Base-by-base conservation (phyloP, 306 rosid genomes). In the Sesbania bispinosa region DNA sequence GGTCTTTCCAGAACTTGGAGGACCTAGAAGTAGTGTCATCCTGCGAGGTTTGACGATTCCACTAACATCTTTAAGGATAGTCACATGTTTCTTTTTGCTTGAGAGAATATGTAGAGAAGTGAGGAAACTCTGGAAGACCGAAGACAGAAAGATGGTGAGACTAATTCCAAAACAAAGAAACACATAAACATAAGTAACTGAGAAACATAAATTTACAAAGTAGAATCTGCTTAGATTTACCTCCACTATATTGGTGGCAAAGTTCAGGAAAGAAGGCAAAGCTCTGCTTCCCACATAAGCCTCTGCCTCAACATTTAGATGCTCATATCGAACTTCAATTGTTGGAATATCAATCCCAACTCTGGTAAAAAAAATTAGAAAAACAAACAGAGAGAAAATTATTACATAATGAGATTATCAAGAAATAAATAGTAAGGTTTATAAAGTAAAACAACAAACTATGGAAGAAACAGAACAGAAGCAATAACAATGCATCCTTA, bases 1-100 rank as follows among this genome's bases (percentile, higher is more conserved):
- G 35, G 97, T 90, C 84, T 90, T 93, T 23, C 98, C 96, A 14
- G 96, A 84, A 48, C 91, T 80, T 41, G 96, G 98, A 72, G 98
- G 96, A 52, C 98, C 98, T 41, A 93, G 58, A 73, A 93, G 96
- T 20, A 93, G 58, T 27, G 96, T 84, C 93, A 93, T 83, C 87
- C 91, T 83, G 0, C 87, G 73, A 36, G 98, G 98, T 69, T 80
- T 93, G 70, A 93, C 59, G 2, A 86, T 80, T 79, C 98, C 98
- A 68, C 86, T 87, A 3, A 86, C 67, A 62, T 88, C 88, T 58
- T 85, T 78, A n/a, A 93, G 88, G 27, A 93, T 93, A 21, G 74
- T 51, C 30, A 81, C 7, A 9, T 74, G 75, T 61, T 48, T 81
- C 88, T 71, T 84, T 63, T 64, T 81, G 39, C 68, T 50, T 51